Percentiles rank a stretch among this genome's conserved stretches.
phyloP scores from a whole-genome alignment of 1,284 basidiomycete genomes.

The Phellopilus nigrolimitatus region DNA sequence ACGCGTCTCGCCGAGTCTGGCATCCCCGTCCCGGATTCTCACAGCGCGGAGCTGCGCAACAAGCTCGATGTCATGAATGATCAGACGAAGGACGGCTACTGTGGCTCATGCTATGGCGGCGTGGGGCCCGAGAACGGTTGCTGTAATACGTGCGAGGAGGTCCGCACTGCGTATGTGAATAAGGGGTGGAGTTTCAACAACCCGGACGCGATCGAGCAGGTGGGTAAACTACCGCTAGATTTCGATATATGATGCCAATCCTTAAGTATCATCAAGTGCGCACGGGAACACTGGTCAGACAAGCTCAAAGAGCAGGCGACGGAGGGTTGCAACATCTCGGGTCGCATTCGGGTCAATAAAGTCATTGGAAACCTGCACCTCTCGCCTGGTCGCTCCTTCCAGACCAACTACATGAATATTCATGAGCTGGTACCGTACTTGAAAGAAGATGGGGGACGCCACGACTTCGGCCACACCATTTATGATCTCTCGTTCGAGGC shows the following conservation, averaged over 20 bases:
- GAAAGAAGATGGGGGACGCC: constrained; percentile 77
- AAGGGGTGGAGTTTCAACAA: constrained; percentile 94
- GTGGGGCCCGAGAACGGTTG: constrained; percentile 77
- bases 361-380: constrained; percentile 90
- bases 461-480: constrained; percentile 92
- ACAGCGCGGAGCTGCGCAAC: constrained; percentile 68
- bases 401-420: constrained; percentile 75
- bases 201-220: constrained; percentile 92
- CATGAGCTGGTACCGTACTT: constrained; percentile 97
- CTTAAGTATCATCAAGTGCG: constrained; percentile 63
- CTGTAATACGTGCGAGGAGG: constrained; percentile 96
- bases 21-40: constrained; percentile 48
- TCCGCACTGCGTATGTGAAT: constrained; percentile 85
- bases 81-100: constrained; percentile 63
- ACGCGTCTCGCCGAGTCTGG: constrained; percentile 70
- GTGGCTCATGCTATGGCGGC: constrained; percentile 98
- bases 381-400: constrained; percentile 91
- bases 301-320: constrained; percentile 88
- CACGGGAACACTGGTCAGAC: constrained; percentile 91
- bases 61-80: constrained; percentile 79
- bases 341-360: constrained; percentile 93
- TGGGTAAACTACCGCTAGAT: constrained; percentile 33
- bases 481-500: constrained; percentile 81
- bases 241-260: constrained; percentile 8
- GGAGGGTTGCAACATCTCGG: constrained; percentile 93